Evolutionary conservation across 768 basidiomycete genomes (phyloP), one percentile per base, ranked within the genome.

Genomic region (Amanita polypyramis): DNA sequence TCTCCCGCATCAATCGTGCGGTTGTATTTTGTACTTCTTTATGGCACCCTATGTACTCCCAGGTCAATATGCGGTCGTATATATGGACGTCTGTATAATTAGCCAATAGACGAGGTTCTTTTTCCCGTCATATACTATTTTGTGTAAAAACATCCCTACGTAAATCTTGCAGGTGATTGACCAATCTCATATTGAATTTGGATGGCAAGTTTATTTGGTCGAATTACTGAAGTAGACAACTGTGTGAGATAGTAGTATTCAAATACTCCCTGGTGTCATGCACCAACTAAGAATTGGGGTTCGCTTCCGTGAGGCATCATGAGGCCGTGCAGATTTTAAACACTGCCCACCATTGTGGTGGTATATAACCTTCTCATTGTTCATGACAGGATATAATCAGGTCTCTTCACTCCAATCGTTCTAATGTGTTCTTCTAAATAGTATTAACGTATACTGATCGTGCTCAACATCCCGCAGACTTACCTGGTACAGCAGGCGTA

Each of bases 71-170:
- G 20, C 3, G 7, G 27, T 23, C 15, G 23, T 51, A 20, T 45
- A 49, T 14, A 34, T n/a, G 25, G 20, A 19, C 1, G 4, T 37
- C 51, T 4, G n/a, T 38, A 7, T 36, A 29, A 43, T 11, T 20
- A 8, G 3, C 11, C 11, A 11, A 60, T 65, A 52, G 54, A 74
- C 83, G 68, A 74, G 60, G 52, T 89, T 90, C 62, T 88, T 90
- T 35, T 84, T 72, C 0, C 87, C 87, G 50, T 90, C 88, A 51
- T 88, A 90, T 1, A 77, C 86, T 14, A 72, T 72, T 76, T 8
- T 83, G 85, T 3, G 76, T 85, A 58, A 91, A 91, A 17, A 85
- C 66, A n/a, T 74, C 63, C 0, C 77, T 79, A 1, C 77, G 76
- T 3, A 74, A 69, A 0, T 65, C 67, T 59, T 91, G 89, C 12